Evolutionary conservation across 441 rosid species (phyloP).

Genomic region (Euphorbia corollata): DNA sequence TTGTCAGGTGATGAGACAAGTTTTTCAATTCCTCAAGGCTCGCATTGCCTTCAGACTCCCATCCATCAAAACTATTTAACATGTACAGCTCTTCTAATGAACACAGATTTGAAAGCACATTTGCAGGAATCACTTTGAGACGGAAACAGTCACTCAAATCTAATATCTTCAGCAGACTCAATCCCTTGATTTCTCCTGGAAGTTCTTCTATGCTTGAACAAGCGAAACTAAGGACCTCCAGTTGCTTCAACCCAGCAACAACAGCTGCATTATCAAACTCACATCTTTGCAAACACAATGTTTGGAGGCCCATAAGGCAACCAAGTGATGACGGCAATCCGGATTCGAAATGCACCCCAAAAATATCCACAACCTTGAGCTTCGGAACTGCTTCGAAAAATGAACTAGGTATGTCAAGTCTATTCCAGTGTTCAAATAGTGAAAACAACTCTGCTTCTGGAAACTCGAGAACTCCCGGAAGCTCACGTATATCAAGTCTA

Average conservation of each 20-base stretch:
- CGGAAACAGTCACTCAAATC: constrained; percentile 20
- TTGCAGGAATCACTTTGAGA: constrained; percentile 14
- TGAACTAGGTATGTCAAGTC: neutral
- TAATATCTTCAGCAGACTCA: constrained; percentile 5
- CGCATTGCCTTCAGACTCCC: constrained; percentile 22
- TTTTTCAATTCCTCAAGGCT: constrained; percentile 12
- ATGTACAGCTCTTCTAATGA: constrained; percentile 22
- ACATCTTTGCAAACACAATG: constrained; percentile 16
- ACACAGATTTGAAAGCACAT: constrained; percentile 20
- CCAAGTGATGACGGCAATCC: constrained; percentile 17
- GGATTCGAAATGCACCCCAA: neutral
- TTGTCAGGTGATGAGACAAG: neutral
- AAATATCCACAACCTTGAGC: constrained; percentile 20
- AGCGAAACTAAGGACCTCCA: constrained; percentile 17
- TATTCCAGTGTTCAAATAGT: too few relatives aligned
- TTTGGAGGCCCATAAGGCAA: constrained; percentile 6
- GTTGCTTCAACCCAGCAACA: constrained; percentile 17
- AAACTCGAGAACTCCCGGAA: too few relatives aligned
- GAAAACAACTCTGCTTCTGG: too few relatives aligned
- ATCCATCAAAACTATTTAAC: neutral
- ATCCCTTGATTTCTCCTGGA: constrained; percentile 10
- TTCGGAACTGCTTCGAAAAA: constrained; percentile 12
- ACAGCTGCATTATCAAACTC: constrained; percentile 5
- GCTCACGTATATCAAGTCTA: too few relatives aligned
- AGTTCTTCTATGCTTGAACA: neutral